Percentiles rank a stretch among this genome's conserved stretches.
These are phyloP conservation scores for Boletus subcaerulescens DNA, from an alignment of 768 basidiomycete species.

Conservation along the genomic window DNA sequence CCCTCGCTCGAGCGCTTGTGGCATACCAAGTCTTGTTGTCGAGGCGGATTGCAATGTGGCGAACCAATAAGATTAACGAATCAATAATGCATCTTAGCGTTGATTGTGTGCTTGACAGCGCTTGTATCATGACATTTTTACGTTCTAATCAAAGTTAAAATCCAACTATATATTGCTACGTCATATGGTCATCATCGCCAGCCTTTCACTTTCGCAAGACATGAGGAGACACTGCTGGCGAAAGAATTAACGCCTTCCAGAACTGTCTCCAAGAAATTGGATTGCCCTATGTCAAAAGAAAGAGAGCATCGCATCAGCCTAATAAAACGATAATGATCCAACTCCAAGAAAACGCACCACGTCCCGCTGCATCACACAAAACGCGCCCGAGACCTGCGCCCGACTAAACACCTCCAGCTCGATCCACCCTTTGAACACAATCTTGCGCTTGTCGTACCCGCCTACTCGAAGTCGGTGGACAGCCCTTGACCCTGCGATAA, in stretches of 20 bases:
- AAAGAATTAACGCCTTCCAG: constrained; percentile 63
- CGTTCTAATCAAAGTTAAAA: neutral
- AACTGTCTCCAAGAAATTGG: constrained; percentile 76
- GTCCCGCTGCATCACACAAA: constrained; percentile 69
- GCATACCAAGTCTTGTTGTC: too few species aligned
- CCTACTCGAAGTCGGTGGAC: constrained; percentile 55
- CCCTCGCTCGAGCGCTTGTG: too few species aligned
- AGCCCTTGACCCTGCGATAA: constrained; percentile 12
- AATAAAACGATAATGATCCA: neutral
- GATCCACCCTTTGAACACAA: constrained; percentile 72
- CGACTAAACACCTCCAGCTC: constrained; percentile 61
- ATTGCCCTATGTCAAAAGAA: constrained; percentile 49
- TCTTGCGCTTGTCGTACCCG: constrained; percentile 61
- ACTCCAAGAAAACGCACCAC: constrained; percentile 42
- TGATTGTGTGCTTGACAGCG: too few species aligned
- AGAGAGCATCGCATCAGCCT: neutral
- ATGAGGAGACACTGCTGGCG: constrained; percentile 52
- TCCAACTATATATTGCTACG: neutral
- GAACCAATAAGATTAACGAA: too few species aligned
- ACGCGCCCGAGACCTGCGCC: constrained; percentile 50
- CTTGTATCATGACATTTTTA: too few species aligned
- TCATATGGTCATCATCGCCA: neutral
- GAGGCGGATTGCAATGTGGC: too few species aligned
- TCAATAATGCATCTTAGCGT: too few species aligned
- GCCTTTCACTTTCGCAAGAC: constrained; percentile 37